Evolutionary conservation across 176 grass and related monocot species (phyloP).

Genomic region (Oropetium thomaeum): DNA sequence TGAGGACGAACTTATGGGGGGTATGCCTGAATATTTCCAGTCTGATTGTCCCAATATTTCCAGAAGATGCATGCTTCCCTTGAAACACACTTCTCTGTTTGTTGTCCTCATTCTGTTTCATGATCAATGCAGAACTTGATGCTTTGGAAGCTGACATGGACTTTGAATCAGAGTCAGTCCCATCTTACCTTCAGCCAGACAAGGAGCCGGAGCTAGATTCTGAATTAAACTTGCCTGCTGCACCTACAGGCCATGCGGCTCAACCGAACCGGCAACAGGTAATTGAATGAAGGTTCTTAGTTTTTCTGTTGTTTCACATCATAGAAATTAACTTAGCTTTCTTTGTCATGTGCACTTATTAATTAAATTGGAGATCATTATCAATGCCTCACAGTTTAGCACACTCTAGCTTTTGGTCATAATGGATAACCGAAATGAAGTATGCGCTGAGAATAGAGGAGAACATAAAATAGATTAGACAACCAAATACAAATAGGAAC

Average conservation of each 20-base stretch:
- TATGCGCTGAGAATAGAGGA: neutral
- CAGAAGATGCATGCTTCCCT: neutral
- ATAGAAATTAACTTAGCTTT: neutral
- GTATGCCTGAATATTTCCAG: slow-evolving; percentile 36
- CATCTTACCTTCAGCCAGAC: slow-evolving; percentile 90
- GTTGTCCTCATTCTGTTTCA: slow-evolving; percentile 24
- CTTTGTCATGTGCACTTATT: neutral
- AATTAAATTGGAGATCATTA: neutral
- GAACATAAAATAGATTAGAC: neutral
- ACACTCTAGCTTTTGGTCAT: neutral
- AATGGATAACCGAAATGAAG: neutral
- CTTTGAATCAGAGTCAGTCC: slow-evolving; percentile 69
- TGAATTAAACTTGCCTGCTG: slow-evolving; percentile 69
- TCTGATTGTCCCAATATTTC: neutral
- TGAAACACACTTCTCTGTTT: neutral
- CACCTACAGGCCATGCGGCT: slow-evolving; percentile 59
- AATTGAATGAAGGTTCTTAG: neutral
- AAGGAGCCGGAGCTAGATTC: slow-evolving; percentile 69
- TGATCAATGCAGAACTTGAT: slow-evolving; percentile 80
- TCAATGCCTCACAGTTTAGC: neutral
- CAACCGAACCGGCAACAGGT: slow-evolving; percentile 41
- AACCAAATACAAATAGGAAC: neutral
- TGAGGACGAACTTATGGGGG: slow-evolving; percentile 94
- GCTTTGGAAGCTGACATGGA: slow-evolving; percentile 96
- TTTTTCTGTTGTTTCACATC: neutral